Percentiles rank a stretch among this genome's conserved stretches.
phyloP scores from a whole-genome alignment of 1,284 basidiomycete genomes.

The Golubevia sp. region DNA sequence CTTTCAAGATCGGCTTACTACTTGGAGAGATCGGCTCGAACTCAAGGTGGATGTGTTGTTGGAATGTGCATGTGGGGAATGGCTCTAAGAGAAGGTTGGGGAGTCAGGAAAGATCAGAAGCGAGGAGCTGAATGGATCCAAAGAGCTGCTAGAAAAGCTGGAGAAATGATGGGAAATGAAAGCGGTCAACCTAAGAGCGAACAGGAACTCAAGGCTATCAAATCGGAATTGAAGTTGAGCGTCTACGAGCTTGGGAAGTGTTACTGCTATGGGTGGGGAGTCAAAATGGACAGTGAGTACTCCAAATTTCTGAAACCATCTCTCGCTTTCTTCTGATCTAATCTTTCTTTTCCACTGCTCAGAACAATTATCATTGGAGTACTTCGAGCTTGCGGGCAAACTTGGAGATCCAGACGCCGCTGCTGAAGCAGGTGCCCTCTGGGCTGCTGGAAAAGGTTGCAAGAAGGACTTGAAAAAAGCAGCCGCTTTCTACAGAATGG shows the following conservation, averaged over 20 bases:
- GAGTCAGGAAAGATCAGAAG: constrained; percentile 43
- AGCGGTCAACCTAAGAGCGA: constrained; percentile 21
- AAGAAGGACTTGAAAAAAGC: constrained; percentile 56
- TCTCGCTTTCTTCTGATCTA: background rate
- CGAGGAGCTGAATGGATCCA: constrained; percentile 54
- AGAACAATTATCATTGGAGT: constrained; percentile 46
- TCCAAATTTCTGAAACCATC: background rate
- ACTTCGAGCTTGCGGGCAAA: constrained; percentile 53
- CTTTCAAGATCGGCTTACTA: constrained; percentile 48
- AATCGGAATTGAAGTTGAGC: constrained; percentile 44
- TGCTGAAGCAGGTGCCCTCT: constrained; percentile 49
- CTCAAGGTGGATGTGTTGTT: constrained; percentile 54
- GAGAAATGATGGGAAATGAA: constrained; percentile 33
- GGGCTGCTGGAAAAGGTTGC: constrained; percentile 47
- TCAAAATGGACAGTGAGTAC: constrained; percentile 40
- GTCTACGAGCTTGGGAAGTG: constrained; percentile 55
- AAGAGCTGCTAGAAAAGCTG: constrained; percentile 35
- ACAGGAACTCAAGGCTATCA: constrained; percentile 39
- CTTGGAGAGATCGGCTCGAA: constrained; percentile 49
- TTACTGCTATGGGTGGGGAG: constrained; percentile 55
- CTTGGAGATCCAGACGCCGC: constrained; percentile 54
- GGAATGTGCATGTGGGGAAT: constrained; percentile 59
- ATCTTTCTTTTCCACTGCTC: background rate
- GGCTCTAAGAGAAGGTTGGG: constrained; percentile 54
- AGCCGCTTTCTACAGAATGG: constrained; percentile 52